A percentile compares a stretch with the other conserved stretches of the same genome.
These are phyloP conservation scores for Glycyrrhiza uralensis DNA, from an alignment of 306 rosid genomes.

Conservation along the genomic window DNA sequence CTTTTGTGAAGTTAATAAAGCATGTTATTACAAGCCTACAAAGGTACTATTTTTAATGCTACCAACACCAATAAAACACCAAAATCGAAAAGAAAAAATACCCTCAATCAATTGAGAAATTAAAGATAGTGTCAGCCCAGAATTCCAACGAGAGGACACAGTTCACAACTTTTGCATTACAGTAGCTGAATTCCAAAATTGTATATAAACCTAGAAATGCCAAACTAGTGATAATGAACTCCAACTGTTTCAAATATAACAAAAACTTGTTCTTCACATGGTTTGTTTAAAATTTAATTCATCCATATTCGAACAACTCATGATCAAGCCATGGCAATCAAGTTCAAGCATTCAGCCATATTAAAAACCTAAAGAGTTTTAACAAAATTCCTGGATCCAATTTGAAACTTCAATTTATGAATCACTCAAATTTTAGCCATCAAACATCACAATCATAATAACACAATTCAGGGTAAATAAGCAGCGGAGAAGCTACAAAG, in stretches of 20 bases:
- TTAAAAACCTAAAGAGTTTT: background rate
- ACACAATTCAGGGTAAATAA: conserved; percentile 6
- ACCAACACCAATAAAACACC: background rate
- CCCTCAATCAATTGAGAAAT: background rate
- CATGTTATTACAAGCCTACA: background rate
- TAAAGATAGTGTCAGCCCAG: background rate
- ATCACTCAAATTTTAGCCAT: conserved; percentile 9
- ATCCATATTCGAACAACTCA: background rate
- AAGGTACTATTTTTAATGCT: background rate
- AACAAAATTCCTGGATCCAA: background rate
- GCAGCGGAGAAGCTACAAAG: conserved; percentile 14
- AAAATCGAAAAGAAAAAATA: background rate
- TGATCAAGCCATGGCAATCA: background rate
- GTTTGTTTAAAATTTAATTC: conserved; percentile 11
- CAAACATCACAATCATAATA: conserved; percentile 12
- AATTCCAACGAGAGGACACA: background rate
- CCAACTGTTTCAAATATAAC: background rate
- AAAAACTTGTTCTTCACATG: background rate
- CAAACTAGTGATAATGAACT: conserved; percentile 6
- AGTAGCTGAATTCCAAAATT: background rate
- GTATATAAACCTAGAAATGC: background rate
- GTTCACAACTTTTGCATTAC: background rate
- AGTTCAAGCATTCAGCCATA: background rate
- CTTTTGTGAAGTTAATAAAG: background rate
- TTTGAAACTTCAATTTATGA: conserved; percentile 1